A percentile compares a stretch with the other conserved stretches of the same genome.
phyloP scores from a whole-genome alignment of 2,329 filamentous ascomycete species.

The Nemania serpens region DNA sequence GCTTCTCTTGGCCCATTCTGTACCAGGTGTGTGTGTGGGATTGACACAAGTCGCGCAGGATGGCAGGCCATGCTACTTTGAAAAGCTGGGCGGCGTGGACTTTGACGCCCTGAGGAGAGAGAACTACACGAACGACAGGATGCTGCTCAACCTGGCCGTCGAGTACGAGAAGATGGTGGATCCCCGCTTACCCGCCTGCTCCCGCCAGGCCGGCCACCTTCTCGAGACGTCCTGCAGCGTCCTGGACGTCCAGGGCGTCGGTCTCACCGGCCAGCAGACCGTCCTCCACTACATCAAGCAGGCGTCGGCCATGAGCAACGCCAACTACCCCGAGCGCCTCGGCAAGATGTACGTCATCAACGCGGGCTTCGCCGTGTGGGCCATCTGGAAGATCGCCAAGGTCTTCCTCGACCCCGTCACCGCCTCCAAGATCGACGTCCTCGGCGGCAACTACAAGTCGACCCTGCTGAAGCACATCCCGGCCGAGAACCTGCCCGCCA shows the following conservation, averaged over 20 bases:
- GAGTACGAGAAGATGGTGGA: slow-evolving; percentile 98
- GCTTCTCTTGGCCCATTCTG: background rate
- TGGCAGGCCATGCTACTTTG: slow-evolving; percentile 95
- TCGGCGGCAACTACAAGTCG: slow-evolving; percentile 79
- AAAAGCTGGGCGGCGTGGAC: slow-evolving; percentile 93
- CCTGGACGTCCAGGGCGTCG: slow-evolving; percentile 96
- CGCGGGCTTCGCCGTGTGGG: slow-evolving; percentile 89
- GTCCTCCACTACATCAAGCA: slow-evolving; percentile 88
- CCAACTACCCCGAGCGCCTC: slow-evolving; percentile 98
- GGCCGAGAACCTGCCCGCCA: slow-evolving; percentile 84
- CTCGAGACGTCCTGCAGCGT: slow-evolving; percentile 98
- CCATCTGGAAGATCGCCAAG: slow-evolving; percentile 83
- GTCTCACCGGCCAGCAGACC: slow-evolving; percentile 76
- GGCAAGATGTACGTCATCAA: slow-evolving; percentile 98
- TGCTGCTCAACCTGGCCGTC: slow-evolving; percentile 93
- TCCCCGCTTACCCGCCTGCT: slow-evolving; percentile 91
- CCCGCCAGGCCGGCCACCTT: slow-evolving; percentile 84
- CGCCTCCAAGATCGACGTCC: slow-evolving; percentile 91
- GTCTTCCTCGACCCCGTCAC: slow-evolving; percentile 96
- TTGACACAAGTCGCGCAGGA: slow-evolving; percentile 60
- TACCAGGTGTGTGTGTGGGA: background rate
- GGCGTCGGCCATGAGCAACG: slow-evolving; percentile 89
- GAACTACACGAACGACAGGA: slow-evolving; percentile 80
- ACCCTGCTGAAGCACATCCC: slow-evolving; percentile 86
- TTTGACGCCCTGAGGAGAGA: slow-evolving; percentile 87